Base-by-base conservation (phyloP, 306 rosid species). In the Vigna angularis region DNA sequence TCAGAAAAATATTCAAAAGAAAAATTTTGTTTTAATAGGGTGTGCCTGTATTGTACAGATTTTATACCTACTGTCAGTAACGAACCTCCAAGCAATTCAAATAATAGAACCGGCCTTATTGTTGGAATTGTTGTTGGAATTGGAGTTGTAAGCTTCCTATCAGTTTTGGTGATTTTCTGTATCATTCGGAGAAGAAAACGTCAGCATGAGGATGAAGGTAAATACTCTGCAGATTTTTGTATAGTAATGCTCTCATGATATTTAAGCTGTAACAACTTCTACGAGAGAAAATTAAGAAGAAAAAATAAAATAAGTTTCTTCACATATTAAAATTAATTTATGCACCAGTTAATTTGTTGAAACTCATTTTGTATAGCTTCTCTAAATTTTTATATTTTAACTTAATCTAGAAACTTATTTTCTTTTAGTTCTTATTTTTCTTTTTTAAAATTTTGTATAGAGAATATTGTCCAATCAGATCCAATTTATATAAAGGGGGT, bases 101-200 rank as follows among this genome's bases (percentile, higher is more conserved):
- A 73, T 74, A 87, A 70, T 66, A 87, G 36, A 67, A 82, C 89
- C 0, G 90, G 88, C 73, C 83, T 90, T 28, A 85, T 90, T 15
- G 85, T 75, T 24, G 97, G 98, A 66, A 30, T 93, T 13, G 83
- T 79, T 66, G 82, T 85, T 82, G 98, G 98, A 82, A 80, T 69
- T 70, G 90, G 89, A 72, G 85, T 82, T 70, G 49, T 88, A 26
- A 13, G 75, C 83, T 42, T 84, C 72, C 79, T 91, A 56, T 53
- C 70, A 57, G 34, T 86, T 52, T 55, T 82, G 1, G 78, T 26
- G 14, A 45, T 76, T 81, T 81, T 90, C 62, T 81, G 9, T 61
- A 22, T 85, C 52, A 57, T 70, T 51, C 81, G 38, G 53, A 87
- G 88, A 87, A 91, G 88, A 51, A 91, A 81, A 70, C 87, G 15